These are phyloP conservation scores for Dalbergia cultrata DNA, from an alignment of 306 rosid species.

Conservation along the genomic window DNA sequence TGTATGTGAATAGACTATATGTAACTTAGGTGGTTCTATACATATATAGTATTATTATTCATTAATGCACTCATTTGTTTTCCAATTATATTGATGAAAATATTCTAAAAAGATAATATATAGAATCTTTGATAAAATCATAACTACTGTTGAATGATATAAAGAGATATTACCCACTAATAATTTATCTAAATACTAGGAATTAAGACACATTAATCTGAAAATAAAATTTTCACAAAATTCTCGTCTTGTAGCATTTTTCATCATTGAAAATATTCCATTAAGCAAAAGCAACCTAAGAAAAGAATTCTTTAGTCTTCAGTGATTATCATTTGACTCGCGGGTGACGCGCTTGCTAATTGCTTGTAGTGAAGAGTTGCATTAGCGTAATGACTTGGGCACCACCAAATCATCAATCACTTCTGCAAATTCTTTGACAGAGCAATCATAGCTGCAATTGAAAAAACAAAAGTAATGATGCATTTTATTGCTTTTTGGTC, in stretches of 20 bases:
- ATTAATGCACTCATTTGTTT: too few species aligned
- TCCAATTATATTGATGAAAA: too few species aligned
- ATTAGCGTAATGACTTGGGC: constrained; percentile 51
- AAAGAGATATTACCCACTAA: too few species aligned
- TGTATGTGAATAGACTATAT: too few species aligned
- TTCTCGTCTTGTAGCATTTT: not conserved
- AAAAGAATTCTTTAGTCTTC: not conserved
- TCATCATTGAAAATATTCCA: not conserved
- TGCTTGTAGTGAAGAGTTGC: constrained; percentile 52
- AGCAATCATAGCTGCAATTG: not conserved
- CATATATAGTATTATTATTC: too few species aligned
- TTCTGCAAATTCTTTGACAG: not conserved
- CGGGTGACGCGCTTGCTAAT: constrained; percentile 42
- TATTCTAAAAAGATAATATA: too few species aligned
- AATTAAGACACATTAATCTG: too few species aligned
- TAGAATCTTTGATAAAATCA: too few species aligned
- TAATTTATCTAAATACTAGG: too few species aligned
- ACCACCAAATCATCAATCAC: constrained; percentile 13
- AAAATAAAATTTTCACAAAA: too few species aligned
- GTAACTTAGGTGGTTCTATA: too few species aligned
- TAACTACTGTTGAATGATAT: too few species aligned
- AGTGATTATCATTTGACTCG: constrained; percentile 38
- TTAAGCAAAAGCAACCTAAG: not conserved
- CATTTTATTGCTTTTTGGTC: constrained; percentile 2
- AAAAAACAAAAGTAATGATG: not conserved